Evolutionary conservation across 768 basidiomycete genomes (phyloP), one percentile per base, ranked within the genome.

Genomic region (Termitomyces heimii): DNA sequence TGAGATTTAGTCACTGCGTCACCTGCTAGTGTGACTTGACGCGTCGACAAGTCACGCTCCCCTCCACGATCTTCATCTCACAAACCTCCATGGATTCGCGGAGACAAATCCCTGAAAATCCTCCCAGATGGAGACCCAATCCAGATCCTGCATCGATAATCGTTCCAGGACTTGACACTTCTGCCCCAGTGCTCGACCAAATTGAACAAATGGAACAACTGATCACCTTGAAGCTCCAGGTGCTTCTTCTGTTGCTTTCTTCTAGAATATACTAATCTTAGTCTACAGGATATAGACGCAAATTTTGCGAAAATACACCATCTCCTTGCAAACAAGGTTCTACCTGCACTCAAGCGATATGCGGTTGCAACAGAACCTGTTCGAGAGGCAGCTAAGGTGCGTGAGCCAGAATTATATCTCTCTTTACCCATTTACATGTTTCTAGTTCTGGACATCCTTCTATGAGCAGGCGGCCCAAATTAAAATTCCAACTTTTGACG

Each of bases 181-280:
- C 74, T 10, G 87, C 88, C 24, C 77, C 88, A 22, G 74, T 84
- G 26, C 80, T 80, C 58, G 92, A 88, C 65, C 94, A 97, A 73
- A 88, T 94, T 54, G 93, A 96, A 66, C 92, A 95, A 71, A 92
- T 97, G 57, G 95, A 98, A 71, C 95, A 97, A 68, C 79, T 95
- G 65, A 95, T 96, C 60, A 94, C 95, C 9, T 80, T 94, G 53
- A 88, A 94, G 62, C 77, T 98, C 12, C 94, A 95, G 82, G 92
- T 88, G 55, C 62, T 69, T 54, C 22, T 45, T 49, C 22, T 51
- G 43, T 48, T 53, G 9, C n/a, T 34, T 12, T 22, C n/a, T 29
- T 4, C 29, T n/a, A 12, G 28, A 4, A 4, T 51, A 31, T 13
- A 35, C 24, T 46, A 45, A 54, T 28, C 26, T 14, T 10, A 35